phyloP scores from a whole-genome alignment of 2,329 filamentous ascomycete genomes.

The Chaetoscypha palmicola region DNA sequence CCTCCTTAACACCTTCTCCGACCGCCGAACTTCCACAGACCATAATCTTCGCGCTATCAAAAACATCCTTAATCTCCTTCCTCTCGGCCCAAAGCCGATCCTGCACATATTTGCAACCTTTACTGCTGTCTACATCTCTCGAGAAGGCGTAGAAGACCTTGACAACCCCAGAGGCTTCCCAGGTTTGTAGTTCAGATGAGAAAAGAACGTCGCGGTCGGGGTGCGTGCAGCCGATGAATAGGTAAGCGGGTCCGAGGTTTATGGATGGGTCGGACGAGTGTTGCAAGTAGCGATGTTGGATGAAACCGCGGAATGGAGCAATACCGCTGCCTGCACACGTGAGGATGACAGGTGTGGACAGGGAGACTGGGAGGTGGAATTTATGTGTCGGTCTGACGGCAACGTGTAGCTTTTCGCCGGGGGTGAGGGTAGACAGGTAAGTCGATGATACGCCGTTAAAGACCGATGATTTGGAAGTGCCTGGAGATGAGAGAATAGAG shows the following conservation, averaged over 20 bases:
- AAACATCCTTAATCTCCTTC: not conserved
- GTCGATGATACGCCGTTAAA: conserved; percentile 50
- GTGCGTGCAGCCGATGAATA: not conserved
- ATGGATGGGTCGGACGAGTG: not conserved
- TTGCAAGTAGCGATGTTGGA: conserved; percentile 36
- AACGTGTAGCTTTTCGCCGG: conserved; percentile 43
- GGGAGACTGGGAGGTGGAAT: conserved; percentile 22
- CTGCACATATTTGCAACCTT: not conserved
- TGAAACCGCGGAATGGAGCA: conserved; percentile 41
- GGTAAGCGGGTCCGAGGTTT: not conserved
- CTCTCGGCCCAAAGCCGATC: not conserved
- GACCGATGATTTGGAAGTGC: not conserved
- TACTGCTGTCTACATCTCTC: not conserved
- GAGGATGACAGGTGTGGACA: conserved; percentile 30
- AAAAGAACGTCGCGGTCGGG: not conserved
- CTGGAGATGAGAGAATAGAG: not conserved
- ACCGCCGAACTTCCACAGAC: not conserved
- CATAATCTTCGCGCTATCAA: not conserved
- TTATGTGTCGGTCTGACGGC: conserved; percentile 43
- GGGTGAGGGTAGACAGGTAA: conserved; percentile 42
- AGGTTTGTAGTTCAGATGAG: not conserved
- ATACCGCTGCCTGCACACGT: conserved; percentile 33
- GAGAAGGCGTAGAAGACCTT: not conserved
- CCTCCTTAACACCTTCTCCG: not conserved
- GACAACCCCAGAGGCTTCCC: not conserved